Evolutionary conservation across 768 basidiomycete genomes (phyloP), one percentile per base, ranked within the genome.

Genomic region (Leccinum subgranulosum): DNA sequence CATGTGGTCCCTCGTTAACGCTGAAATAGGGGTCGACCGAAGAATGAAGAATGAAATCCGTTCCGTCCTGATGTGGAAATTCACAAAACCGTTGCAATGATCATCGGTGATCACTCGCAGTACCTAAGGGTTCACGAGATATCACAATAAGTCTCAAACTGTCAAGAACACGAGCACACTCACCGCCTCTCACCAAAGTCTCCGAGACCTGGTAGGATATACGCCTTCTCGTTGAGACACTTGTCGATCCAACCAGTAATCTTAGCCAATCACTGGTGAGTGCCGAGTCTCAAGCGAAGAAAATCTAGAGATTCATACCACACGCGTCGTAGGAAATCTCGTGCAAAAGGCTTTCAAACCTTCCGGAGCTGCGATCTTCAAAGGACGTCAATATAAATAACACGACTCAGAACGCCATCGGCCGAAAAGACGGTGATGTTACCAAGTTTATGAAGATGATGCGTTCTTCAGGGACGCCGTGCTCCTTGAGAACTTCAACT

Each of bases 221-320:
- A 97, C 23, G 90, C 85, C 69, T 88, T 92, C 56, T 91, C 91
- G 64, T 98, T 94, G 52, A 98, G 81, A 5, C 93, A 91, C 63
- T 93, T 76, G 70, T 98, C 94, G 53, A 98, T 92, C 93, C 94
- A 96, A 3, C 94, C 94, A 11, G 94, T 96, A 53, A 97, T 88
- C 90, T 94, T 62, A 5, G 31, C 4, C 39, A 21, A 53, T 43
- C 10, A 36, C 3, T 46, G n/a, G 43, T 67, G 28, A 62, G 29
- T 21, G 14, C 6, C 25, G 27, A 33, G 4, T 41, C 17, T 52
- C 21, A 33, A 29, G 47, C 28, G 3, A 33, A 27, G 12, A 50
- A 25, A 19, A 23, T 21, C 9, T 39, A 39, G n/a, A 6, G 10
- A 12, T 19, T 80, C 88, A 66, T 69, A 93, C 90, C 66, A 95